A percentile compares a stretch with the other conserved stretches of the same genome.
phyloP scores from a whole-genome alignment of 1,284 basidiomycete genomes.

The Ganoderma meredithae region DNA sequence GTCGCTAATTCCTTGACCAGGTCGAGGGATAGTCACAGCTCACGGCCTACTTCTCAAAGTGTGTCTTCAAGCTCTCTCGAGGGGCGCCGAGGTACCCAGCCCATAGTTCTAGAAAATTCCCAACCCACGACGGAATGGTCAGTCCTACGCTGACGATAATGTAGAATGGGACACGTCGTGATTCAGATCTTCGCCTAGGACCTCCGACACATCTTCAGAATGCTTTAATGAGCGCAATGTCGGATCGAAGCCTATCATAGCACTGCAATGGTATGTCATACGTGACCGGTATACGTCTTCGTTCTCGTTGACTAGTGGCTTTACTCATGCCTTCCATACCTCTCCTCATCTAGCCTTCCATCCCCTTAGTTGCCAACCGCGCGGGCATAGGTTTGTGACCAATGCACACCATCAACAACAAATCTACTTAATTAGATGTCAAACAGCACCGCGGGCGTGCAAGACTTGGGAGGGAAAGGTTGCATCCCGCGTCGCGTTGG shows the following conservation, averaged over 20 bases:
- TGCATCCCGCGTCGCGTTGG: not conserved
- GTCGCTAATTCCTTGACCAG: not conserved
- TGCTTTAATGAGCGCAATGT: not conserved
- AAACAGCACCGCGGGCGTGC: not conserved
- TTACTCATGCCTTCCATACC: not conserved
- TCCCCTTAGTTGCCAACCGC: not conserved
- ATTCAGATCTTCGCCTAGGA: not conserved
- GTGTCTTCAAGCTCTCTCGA: not conserved
- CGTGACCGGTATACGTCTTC: not conserved
- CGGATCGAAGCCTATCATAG: not conserved
- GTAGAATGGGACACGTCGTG: not conserved
- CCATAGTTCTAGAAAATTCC: not conserved
- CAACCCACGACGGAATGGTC: not conserved
- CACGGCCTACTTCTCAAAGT: not conserved
- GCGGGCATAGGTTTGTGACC: not conserved
- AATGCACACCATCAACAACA: not conserved
- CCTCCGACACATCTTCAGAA: not conserved
- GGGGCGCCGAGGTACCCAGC: not conserved
- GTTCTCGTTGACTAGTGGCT: not conserved
- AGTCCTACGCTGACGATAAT: not conserved
- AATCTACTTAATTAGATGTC: not conserved
- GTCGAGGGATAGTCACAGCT: not conserved
- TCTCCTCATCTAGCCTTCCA: not conserved
- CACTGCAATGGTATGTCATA: not conserved
- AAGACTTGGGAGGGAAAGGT: constrained; percentile 8